phyloP scores from a whole-genome alignment of 2,329 filamentous ascomycete species.

The Trichoderma koningiopsis region DNA sequence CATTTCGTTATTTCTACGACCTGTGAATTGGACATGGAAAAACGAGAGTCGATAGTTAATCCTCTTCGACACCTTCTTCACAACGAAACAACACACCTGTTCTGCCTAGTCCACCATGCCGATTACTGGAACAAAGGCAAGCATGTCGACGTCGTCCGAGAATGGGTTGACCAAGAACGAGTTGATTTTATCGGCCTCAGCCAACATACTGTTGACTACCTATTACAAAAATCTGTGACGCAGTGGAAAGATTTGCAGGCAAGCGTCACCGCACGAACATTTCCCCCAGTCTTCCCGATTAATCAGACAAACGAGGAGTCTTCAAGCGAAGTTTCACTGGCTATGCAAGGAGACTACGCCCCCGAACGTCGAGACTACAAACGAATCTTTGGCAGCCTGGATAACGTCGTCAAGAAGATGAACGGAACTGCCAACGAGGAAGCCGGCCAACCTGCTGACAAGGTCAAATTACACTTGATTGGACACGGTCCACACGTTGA shows the following conservation, averaged over 20 bases:
- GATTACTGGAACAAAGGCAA: slow-evolving; percentile 15
- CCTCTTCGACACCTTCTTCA: slow-evolving; percentile 13
- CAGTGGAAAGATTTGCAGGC: slow-evolving; percentile 21
- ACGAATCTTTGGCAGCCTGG: slow-evolving; percentile 16
- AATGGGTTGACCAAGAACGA: slow-evolving; percentile 15
- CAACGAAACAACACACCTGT: slow-evolving; percentile 17
- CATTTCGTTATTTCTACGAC: slow-evolving; percentile 19
- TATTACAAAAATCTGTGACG: slow-evolving; percentile 12
- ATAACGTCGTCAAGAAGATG: slow-evolving; percentile 15
- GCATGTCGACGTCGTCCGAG: slow-evolving; percentile 15
- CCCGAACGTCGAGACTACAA: slow-evolving; percentile 22
- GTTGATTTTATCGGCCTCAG: slow-evolving; percentile 21
- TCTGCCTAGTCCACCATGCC: slow-evolving; percentile 19
- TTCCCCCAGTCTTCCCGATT: slow-evolving; percentile 16
- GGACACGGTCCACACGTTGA: slow-evolving; percentile 15
- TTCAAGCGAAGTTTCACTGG: slow-evolving; percentile 4
- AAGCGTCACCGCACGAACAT: slow-evolving; percentile 20
- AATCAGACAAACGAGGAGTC: slow-evolving; percentile 9
- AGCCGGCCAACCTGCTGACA: not conserved
- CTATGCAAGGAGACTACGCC: slow-evolving; percentile 21
- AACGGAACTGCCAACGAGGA: not conserved
- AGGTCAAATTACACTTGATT: slow-evolving; percentile 13
- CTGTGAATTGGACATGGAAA: slow-evolving; percentile 21
- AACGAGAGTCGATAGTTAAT: slow-evolving; percentile 12
- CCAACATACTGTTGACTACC: slow-evolving; percentile 20